A percentile compares a stretch with the other conserved stretches of the same genome.
Conservation (phyloP, 495 filamentous ascomycete species). For the Penicillium flavigenum region DNA sequence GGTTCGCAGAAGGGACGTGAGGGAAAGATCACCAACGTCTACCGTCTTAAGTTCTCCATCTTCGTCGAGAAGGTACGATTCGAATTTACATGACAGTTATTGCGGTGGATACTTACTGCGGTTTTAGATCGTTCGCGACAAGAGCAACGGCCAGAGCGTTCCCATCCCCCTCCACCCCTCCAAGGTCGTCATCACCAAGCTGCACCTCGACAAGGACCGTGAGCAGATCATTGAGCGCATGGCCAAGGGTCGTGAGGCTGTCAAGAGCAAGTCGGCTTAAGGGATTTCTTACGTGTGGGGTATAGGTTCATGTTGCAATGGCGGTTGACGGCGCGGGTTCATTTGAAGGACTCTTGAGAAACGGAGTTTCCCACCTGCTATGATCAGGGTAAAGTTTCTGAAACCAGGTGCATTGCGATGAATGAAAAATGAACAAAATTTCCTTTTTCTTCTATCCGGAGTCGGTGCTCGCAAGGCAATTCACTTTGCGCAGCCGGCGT, state of each 20-base stretch:
- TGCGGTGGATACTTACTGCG: constrained; percentile 4
- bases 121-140: constrained; percentile 70
- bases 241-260: constrained; percentile 65
- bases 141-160: constrained; percentile 87
- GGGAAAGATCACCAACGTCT: constrained; percentile 88
- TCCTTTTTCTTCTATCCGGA: constrained; percentile 20
- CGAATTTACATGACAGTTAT: background rate
- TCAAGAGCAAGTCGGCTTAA: constrained; percentile 42
- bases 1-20: constrained; percentile 92
- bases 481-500: constrained; percentile 5
- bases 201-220: constrained; percentile 98
- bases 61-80: constrained; percentile 72
- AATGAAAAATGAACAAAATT: constrained; percentile 34
- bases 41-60: constrained; percentile 95
- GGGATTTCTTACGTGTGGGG: constrained; percentile 31
- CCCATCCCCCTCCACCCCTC: constrained; percentile 85
- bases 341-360: constrained; percentile 37
- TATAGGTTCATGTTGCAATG: constrained; percentile 41
- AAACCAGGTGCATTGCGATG: constrained; percentile 35
- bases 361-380: constrained; percentile 32
- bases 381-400: constrained; percentile 32
- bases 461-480: constrained; percentile 11
- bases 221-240: constrained; percentile 89
- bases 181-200: constrained; percentile 94
- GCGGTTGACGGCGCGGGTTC: constrained; percentile 40